Percentiles rank a stretch among this genome's conserved stretches.
Evolutionary conservation across 345 rosid genomes (phyloP).

Genomic region (Salix arbutifolia): DNA sequence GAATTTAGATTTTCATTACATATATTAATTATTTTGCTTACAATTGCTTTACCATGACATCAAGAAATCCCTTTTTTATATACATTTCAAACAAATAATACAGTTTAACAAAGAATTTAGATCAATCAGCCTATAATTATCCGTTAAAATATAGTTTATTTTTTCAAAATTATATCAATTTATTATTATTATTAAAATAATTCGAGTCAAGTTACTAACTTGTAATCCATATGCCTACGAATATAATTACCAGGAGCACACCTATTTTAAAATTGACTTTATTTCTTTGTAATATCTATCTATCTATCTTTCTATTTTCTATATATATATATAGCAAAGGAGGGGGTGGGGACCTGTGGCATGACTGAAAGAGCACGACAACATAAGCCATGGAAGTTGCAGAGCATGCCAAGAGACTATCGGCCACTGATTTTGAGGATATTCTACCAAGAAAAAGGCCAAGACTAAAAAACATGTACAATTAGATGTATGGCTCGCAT

Average conservation of each 20-base stretch:
- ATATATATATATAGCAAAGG: not conserved
- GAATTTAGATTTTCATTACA: no score
- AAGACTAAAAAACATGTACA: not conserved
- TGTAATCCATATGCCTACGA: no score
- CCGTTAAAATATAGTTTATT: no score
- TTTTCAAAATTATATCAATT: no score
- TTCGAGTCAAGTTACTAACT: no score
- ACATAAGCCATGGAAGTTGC: constrained; percentile 4
- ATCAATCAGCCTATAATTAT: no score
- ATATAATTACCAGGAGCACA: no score
- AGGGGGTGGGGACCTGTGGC: not conserved
- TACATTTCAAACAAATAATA: not conserved
- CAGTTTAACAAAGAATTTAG: no score
- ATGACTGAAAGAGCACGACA: not conserved
- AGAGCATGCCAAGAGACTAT: constrained; percentile 13
- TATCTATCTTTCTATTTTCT: not conserved
- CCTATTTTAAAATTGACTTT: no score
- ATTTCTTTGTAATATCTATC: not conserved
- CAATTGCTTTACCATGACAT: not conserved
- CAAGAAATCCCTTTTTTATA: not conserved
- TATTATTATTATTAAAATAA: no score
- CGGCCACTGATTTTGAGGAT: not conserved
- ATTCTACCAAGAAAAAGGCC: not conserved
- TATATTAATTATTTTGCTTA: not conserved
- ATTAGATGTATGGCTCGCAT: not conserved